Evolutionary conservation across 2,329 filamentous ascomycete genomes (phyloP).

Genomic region (Dichotomopilus funicola): DNA sequence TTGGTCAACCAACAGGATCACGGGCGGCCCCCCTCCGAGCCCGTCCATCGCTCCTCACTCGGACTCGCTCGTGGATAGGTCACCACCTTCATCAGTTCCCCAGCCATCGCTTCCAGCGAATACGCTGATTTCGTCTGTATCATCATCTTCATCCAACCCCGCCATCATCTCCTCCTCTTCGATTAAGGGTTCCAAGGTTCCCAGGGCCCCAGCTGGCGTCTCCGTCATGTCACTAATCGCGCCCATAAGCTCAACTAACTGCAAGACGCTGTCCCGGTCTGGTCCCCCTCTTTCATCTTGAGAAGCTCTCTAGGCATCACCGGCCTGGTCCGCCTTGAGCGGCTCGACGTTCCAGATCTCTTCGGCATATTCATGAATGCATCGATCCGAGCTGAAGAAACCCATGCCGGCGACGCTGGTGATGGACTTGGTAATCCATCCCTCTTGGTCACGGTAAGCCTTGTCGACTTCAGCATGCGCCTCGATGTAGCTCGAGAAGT

Average conservation of each 20-base stretch:
- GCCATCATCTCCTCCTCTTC: too few relatives aligned
- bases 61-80: too few relatives aligned
- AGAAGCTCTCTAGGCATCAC: neutral
- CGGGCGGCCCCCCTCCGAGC: too few relatives aligned
- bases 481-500: conserved; percentile 91
- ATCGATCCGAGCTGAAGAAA: conserved; percentile 92
- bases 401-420: conserved; percentile 87
- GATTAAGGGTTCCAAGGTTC: too few relatives aligned
- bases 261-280: neutral
- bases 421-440: conserved; percentile 89
- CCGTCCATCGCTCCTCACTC: too few relatives aligned
- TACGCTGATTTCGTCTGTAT: too few relatives aligned
- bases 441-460: conserved; percentile 84
- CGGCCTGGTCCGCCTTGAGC: conserved; percentile 40
- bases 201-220: too few relatives aligned
- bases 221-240: neutral
- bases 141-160: too few relatives aligned
- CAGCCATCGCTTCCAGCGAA: too few relatives aligned
- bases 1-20: too few relatives aligned
- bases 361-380: conserved; percentile 96
- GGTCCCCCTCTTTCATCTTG: neutral
- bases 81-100: too few relatives aligned
- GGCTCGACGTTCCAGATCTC: conserved; percentile 97
- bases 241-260: neutral
- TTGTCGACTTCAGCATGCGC: conserved; percentile 88